Conservation (phyloP, 495 filamentous ascomycete species). For the Penicillium tannophilum region DNA sequence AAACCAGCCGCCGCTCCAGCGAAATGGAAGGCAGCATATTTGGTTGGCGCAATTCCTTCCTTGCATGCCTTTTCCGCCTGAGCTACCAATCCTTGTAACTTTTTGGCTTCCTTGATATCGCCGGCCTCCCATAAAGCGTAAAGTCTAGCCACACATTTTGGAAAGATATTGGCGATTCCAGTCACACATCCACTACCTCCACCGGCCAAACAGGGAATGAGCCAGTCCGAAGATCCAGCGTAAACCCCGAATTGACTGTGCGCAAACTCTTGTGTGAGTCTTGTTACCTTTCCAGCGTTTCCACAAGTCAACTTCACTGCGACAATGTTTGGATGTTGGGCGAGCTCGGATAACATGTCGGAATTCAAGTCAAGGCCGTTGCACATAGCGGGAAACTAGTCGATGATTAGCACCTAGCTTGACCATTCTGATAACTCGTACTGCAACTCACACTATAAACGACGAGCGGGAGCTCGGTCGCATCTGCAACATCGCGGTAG, state of each 20-base stretch:
- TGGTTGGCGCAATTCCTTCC: constrained; percentile 67
- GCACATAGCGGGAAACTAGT: constrained; percentile 64
- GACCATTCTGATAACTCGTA: neutral
- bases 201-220: constrained; percentile 52
- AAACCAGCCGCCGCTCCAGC: constrained; percentile 25
- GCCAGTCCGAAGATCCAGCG: constrained; percentile 65
- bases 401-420: neutral
- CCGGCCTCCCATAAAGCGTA: constrained; percentile 64
- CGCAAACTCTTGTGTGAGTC: constrained; percentile 51
- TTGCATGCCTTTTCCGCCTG: constrained; percentile 81
- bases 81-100: constrained; percentile 71
- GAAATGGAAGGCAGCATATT: constrained; percentile 55
- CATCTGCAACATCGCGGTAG: constrained; percentile 54
- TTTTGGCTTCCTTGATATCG: constrained; percentile 61
- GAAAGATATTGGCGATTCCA: constrained; percentile 67
- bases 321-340: constrained; percentile 52
- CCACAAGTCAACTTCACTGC: constrained; percentile 70
- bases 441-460: constrained; percentile 51
- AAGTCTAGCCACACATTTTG: constrained; percentile 61
- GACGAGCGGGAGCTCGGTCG: constrained; percentile 55
- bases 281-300: constrained; percentile 60
- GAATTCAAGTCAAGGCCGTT: constrained; percentile 67
- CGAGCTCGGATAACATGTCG: constrained; percentile 53
- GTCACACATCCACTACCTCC: constrained; percentile 64
- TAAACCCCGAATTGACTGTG: constrained; percentile 59